Evolutionary conservation across 2,329 filamentous ascomycete species (phyloP).

Genomic region (Neonectria magnoliae): DNA sequence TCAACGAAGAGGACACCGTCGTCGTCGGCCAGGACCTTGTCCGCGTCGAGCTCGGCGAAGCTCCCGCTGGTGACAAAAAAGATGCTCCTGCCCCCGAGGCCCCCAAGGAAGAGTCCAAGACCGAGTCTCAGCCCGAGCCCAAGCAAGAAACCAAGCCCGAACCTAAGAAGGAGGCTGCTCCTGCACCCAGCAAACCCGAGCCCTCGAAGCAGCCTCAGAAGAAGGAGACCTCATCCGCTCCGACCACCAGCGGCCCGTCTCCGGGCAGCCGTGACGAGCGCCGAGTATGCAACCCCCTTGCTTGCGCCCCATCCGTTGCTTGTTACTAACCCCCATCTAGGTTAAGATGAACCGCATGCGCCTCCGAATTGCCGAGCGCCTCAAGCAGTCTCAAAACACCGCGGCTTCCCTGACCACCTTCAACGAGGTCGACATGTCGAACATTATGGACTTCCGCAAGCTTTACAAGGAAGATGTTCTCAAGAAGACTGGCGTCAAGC

Average conservation of each 20-base stretch:
- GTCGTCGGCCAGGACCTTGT: constrained; percentile 92
- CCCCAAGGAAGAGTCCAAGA: constrained; percentile 45
- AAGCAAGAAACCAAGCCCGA: constrained; percentile 43
- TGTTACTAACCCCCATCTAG: constrained; percentile 54
- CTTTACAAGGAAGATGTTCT: constrained; percentile 96
- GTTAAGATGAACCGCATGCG: constrained; percentile 99
- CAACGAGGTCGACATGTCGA: constrained; percentile 99
- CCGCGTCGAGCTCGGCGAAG: constrained; percentile 82
- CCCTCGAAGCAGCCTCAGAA: constrained; percentile 37
- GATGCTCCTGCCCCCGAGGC: constrained; percentile 44
- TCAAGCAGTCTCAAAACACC: constrained; percentile 99
- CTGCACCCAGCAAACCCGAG: constrained; percentile 41
- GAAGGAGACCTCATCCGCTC: constrained; percentile 37
- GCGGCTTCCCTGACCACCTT: constrained; percentile 97
- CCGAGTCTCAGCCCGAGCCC: constrained; percentile 46
- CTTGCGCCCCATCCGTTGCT: background rate
- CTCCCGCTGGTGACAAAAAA: constrained; percentile 52
- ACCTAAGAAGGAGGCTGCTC: constrained; percentile 21
- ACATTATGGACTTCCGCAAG: constrained; percentile 96
- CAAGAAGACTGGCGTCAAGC: constrained; percentile 96
- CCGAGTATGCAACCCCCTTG: constrained; percentile 67
- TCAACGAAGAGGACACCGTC: constrained; percentile 94
- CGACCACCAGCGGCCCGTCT: constrained; percentile 46
- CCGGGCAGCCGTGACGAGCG: constrained; percentile 86
- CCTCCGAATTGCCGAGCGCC: constrained; percentile 92